Conservation (phyloP, 495 filamentous ascomycete species). For the Thermothielavioides terrestris region DNA sequence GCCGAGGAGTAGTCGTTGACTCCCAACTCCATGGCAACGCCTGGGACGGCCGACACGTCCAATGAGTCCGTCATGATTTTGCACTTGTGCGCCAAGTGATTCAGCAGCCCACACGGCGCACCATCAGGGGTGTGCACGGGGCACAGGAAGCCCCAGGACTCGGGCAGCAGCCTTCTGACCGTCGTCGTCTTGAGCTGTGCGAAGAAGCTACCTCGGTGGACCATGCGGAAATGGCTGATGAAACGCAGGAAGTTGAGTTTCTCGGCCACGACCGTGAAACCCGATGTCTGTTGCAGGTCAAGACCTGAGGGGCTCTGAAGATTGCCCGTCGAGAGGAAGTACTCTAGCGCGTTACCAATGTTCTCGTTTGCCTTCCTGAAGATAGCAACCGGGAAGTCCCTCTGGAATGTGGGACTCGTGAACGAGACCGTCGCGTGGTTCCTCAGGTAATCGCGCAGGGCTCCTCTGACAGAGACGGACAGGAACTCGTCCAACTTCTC, state of each 20-base stretch:
- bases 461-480: conserved; percentile 48
- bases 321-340: conserved; percentile 95
- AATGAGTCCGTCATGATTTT: conserved; percentile 65
- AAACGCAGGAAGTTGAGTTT: conserved; percentile 99
- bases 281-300: conserved; percentile 87
- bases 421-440: conserved; percentile 55
- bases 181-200: conserved; percentile 95
- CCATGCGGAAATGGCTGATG: conserved; percentile 98
- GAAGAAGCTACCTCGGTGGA: conserved; percentile 97
- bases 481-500: conserved; percentile 88
- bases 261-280: conserved; percentile 93
- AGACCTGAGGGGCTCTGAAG: conserved; percentile 81
- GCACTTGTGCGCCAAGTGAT: conserved; percentile 94
- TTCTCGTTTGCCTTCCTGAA: conserved; percentile 78
- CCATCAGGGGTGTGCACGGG: conserved; percentile 98
- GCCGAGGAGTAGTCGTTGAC: conserved; percentile 62
- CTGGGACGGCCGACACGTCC: conserved; percentile 63
- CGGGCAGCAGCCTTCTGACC: conserved; percentile 86
- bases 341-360: conserved; percentile 75
- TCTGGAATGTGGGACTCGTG: conserved; percentile 59
- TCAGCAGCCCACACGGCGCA: conserved; percentile 85
- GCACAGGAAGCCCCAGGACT: conserved; percentile 96
- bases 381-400: conserved; percentile 69
- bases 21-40: conserved; percentile 66
- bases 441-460: conserved; percentile 62